These are phyloP conservation scores for Penicillium vulpinum DNA, from an alignment of 2,329 filamentous ascomycete genomes.

Conservation along the genomic window DNA sequence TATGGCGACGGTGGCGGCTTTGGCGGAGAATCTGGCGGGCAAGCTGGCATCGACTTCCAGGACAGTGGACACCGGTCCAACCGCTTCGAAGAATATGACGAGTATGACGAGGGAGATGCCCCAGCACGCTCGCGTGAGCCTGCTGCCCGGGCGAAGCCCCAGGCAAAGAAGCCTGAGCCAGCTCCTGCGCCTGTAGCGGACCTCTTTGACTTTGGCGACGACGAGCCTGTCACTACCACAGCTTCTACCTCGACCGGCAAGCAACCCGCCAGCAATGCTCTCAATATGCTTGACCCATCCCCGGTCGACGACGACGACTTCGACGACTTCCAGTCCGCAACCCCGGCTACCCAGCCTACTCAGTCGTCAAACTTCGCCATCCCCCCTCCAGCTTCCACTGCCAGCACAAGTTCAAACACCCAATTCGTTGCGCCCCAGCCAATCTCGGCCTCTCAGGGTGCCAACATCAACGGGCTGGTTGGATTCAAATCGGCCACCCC, in stretches of 20 bases:
- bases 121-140: constrained; percentile 56
- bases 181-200: constrained; percentile 81
- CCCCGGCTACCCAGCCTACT: constrained; percentile 47
- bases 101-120: constrained; percentile 77
- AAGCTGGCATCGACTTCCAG: constrained; percentile 58
- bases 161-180: constrained; percentile 65
- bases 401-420: constrained; percentile 53
- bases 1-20: constrained; percentile 51
- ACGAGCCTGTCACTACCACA: constrained; percentile 59
- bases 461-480: constrained; percentile 76
- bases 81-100: constrained; percentile 94
- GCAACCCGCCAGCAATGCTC: constrained; percentile 49
- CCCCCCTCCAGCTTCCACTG: constrained; percentile 49
- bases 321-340: constrained; percentile 93
- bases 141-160: constrained; percentile 38
- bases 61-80: constrained; percentile 64
- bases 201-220: constrained; percentile 82
- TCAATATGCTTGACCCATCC: constrained; percentile 50
- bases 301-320: constrained; percentile 80
- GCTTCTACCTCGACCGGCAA: constrained; percentile 43
- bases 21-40: constrained; percentile 19
- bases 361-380: constrained; percentile 41
- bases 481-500: constrained; percentile 80
- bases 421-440: constrained; percentile 83
- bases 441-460: constrained; percentile 76